Evolutionary conservation across 192 early-diverging fungal species (phyloP).

Genomic region (Coemansia sp.): DNA sequence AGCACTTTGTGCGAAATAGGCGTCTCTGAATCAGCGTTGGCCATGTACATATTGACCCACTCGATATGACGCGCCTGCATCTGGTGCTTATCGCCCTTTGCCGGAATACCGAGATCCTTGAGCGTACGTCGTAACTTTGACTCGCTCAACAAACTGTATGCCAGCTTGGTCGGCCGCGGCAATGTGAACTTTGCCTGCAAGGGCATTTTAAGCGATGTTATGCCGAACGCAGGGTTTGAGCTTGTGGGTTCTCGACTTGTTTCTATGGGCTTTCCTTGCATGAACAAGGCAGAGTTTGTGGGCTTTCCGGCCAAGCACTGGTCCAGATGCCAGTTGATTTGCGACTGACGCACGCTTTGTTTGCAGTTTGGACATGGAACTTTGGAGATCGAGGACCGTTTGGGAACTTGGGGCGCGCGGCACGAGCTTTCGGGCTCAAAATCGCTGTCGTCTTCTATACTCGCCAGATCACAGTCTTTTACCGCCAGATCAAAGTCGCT

Average conservation of each 20-base stretch:
- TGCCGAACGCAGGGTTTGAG: too few relatives aligned
- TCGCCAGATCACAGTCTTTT: background rate
- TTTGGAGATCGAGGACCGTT: too few relatives aligned
- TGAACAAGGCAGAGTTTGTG: background rate
- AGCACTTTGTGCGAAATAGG: constrained; percentile 37
- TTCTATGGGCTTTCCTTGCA: background rate
- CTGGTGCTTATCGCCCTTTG: constrained; percentile 50
- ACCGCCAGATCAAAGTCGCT: constrained; percentile 10
- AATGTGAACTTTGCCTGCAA: constrained; percentile 17
- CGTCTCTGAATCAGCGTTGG: constrained; percentile 44
- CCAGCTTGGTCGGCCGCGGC: constrained; percentile 53
- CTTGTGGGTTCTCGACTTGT: too few relatives aligned
- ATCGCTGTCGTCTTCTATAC: constrained; percentile 33
- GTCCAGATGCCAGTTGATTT: constrained; percentile 53
- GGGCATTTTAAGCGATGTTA: background rate
- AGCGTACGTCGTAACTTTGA: constrained; percentile 49
- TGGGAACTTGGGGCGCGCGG: background rate
- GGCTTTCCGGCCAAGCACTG: constrained; percentile 33
- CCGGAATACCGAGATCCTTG: constrained; percentile 47
- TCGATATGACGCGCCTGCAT: constrained; percentile 52
- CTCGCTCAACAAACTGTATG: constrained; percentile 51
- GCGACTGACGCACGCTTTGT: constrained; percentile 18
- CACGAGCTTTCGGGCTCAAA: constrained; percentile 15
- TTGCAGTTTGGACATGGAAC: constrained; percentile 52
- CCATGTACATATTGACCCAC: constrained; percentile 56